Evolutionary conservation across 495 filamentous ascomycete genomes (phyloP).

Genomic region (Antarctomyces pellizariae): DNA sequence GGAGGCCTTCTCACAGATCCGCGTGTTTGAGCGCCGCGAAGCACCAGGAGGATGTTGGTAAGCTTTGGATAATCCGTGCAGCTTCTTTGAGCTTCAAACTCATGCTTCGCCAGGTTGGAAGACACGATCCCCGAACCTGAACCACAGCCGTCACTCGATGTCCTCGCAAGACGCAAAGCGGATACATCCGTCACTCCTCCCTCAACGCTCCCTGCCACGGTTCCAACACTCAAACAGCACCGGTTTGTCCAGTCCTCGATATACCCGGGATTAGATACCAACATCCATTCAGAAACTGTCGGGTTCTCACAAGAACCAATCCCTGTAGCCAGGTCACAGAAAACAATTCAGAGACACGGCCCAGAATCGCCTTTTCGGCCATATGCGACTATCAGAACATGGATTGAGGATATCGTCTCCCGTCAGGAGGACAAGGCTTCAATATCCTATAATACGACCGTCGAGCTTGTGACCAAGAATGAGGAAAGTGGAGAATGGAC

Average conservation of each 20-base stretch:
- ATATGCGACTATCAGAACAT: slow-evolving; percentile 15
- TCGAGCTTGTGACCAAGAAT: slow-evolving; percentile 15
- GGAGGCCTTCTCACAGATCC: slow-evolving; percentile 27
- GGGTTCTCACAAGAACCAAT: slow-evolving; percentile 19
- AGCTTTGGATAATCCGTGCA: slow-evolving; percentile 4
- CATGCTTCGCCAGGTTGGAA: slow-evolving; percentile 6
- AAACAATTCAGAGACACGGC: slow-evolving; percentile 14
- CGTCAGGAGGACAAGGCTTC: slow-evolving; percentile 15
- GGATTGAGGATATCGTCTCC: slow-evolving; percentile 13
- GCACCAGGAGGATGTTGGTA: slow-evolving; percentile 34
- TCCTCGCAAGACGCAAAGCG: slow-evolving; percentile 20
- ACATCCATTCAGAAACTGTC: slow-evolving; percentile 18
- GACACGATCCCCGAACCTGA: too few relatives aligned
- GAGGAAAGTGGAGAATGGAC: slow-evolving; percentile 15
- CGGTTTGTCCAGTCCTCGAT: slow-evolving; percentile 25
- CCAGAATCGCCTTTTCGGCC: slow-evolving; percentile 16
- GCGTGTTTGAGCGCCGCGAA: slow-evolving; percentile 35
- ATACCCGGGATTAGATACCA: slow-evolving; percentile 21
- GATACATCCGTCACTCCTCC: slow-evolving; percentile 26
- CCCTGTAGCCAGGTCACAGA: slow-evolving; percentile 11
- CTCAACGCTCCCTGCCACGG: slow-evolving; percentile 19
- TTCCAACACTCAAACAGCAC: slow-evolving; percentile 18
- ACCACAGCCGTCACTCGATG: slow-evolving; percentile 18
- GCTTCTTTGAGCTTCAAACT: slow-evolving; percentile 1
- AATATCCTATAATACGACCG: slow-evolving; percentile 17